Conservation (phyloP, 257 asterid genomes). For the Nicotiana tabacum region DNA sequence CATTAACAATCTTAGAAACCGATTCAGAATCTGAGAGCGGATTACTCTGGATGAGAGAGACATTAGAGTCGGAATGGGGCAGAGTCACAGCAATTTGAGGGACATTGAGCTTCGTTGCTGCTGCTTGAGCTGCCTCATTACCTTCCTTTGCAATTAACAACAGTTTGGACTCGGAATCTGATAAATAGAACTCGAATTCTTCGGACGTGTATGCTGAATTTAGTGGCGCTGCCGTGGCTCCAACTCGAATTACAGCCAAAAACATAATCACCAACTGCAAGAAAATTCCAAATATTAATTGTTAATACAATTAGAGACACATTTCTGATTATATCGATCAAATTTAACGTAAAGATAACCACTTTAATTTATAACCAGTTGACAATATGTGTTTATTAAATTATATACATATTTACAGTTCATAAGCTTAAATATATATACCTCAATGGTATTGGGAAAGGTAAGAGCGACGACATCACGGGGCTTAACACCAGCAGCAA, state of each 20-base stretch:
- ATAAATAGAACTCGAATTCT: conserved; percentile 79
- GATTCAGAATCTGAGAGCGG: conserved; percentile 31
- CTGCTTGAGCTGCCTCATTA: conserved; percentile 80
- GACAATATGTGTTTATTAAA: neutral
- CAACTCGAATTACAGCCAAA: conserved; percentile 73
- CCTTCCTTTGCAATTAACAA: conserved; percentile 72
- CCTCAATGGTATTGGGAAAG: conserved; percentile 89
- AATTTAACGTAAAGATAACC: too few species aligned
- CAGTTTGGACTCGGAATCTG: conserved; percentile 79
- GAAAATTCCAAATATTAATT: neutral
- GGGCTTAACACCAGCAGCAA: conserved; percentile 77
- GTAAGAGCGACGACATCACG: conserved; percentile 89
- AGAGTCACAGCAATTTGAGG: conserved; percentile 58
- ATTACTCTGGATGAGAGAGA: conserved; percentile 32
- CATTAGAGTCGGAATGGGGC: conserved; percentile 37
- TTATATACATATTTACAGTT: neutral
- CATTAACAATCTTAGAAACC: conserved; percentile 47
- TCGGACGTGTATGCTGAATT: conserved; percentile 86
- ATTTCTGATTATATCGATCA: neutral
- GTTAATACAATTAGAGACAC: neutral
- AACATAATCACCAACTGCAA: conserved; percentile 81
- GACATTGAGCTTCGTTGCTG: conserved; percentile 74
- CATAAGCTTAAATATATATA: conserved; percentile 16
- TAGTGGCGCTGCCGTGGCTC: conserved; percentile 92
- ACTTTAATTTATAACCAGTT: neutral